Percentiles rank a stretch among this genome's conserved stretches.
These are phyloP conservation scores for Nicotiana benthamiana DNA, from an alignment of 257 asterid genomes.

Conservation along the genomic window DNA sequence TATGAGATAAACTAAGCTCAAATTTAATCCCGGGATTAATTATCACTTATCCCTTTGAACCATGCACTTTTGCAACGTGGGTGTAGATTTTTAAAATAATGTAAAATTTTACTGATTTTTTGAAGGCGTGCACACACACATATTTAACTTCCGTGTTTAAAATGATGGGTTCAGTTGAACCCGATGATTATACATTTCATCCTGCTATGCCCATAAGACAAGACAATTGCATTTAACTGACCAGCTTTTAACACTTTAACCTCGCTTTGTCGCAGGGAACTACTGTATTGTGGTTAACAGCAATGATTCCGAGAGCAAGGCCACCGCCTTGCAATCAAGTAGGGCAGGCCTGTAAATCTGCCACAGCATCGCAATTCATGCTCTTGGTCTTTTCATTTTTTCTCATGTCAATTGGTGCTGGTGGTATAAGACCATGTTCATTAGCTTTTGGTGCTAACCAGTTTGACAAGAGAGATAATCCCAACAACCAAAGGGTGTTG, in stretches of 20 bases:
- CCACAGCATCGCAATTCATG: constrained; percentile 31
- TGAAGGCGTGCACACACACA: no score
- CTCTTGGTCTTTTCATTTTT: constrained; percentile 36
- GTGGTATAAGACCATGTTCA: constrained; percentile 61
- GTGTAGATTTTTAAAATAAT: no score
- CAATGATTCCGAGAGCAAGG: constrained; percentile 40
- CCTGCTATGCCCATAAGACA: no score
- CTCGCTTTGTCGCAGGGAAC: constrained; percentile 33
- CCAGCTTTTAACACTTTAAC: neutral
- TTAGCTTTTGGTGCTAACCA: constrained; percentile 75
- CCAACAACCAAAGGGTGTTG: constrained; percentile 24
- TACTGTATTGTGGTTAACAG: constrained; percentile 51
- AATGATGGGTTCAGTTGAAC: no score
- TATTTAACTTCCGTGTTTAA: no score
- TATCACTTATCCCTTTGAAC: no score
- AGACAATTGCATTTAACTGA: neutral
- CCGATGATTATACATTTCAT: no score
- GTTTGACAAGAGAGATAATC: constrained; percentile 24
- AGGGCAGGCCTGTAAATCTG: constrained; percentile 25
- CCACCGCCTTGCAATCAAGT: constrained; percentile 35
- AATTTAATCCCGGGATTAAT: no score
- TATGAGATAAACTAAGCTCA: no score
- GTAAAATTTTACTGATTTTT: no score
- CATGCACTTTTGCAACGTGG: no score
- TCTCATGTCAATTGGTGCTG: constrained; percentile 58